These are phyloP conservation scores for Chalciporus pseudorubinellus DNA, from an alignment of 768 basidiomycete species.

Conservation along the genomic window DNA sequence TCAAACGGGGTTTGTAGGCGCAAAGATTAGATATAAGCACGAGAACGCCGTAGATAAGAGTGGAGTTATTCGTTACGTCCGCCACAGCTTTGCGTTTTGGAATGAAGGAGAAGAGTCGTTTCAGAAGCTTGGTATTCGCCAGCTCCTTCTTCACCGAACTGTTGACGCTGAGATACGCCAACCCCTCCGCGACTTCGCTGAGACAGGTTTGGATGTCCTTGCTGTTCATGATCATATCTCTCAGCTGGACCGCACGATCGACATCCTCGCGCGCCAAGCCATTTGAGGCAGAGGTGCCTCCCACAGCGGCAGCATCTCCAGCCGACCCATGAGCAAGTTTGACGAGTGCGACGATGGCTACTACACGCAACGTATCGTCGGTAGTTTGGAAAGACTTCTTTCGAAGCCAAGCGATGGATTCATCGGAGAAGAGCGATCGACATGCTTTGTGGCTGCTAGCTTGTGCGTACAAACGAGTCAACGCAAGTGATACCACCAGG, in stretches of 20 bases:
- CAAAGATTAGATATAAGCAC: conserved; percentile 75
- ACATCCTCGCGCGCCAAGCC: conserved; percentile 33
- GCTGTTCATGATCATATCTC: conserved; percentile 46
- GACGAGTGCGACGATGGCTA: conserved; percentile 71
- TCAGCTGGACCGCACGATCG: conserved; percentile 54
- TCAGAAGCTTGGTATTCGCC: conserved; percentile 56
- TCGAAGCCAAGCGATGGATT: conserved; percentile 68
- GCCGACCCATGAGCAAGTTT: conserved; percentile 67
- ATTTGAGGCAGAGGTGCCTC: conserved; percentile 10
- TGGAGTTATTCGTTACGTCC: conserved; percentile 38
- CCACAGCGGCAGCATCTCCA: conserved; percentile 36
- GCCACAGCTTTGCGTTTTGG: conserved; percentile 44
- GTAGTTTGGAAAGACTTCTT: conserved; percentile 47
- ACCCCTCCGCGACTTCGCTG: conserved; percentile 73
- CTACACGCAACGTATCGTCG: conserved; percentile 50
- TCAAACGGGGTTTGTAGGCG: conserved; percentile 64
- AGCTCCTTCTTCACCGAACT: conserved; percentile 62
- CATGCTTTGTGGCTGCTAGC: conserved; percentile 74
- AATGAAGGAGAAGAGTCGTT: conserved; percentile 53
- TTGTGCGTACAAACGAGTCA: conserved; percentile 74
- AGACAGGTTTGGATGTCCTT: conserved; percentile 41
- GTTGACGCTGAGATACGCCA: conserved; percentile 77
- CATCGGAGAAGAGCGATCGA: conserved; percentile 55
- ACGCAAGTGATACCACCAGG: conserved; percentile 48
- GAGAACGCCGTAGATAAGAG: conserved; percentile 75